Evolutionary conservation across 176 grass and related monocot genomes (phyloP), one percentile per base, ranked within the genome.

Genomic region (Olyra latifolia): DNA sequence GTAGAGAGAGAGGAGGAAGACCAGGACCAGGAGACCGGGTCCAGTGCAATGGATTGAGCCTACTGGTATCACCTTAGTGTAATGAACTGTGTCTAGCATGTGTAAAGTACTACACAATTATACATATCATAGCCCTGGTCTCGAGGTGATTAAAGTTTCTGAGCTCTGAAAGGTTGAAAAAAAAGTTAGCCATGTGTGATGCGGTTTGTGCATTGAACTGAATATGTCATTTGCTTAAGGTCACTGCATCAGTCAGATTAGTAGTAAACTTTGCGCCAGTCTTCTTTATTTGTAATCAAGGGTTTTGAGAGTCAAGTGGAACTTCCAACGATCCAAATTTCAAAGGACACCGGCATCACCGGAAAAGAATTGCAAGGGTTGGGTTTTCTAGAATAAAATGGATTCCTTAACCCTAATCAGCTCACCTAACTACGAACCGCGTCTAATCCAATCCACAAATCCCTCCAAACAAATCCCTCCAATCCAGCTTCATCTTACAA

Each of bases 101-200:
- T 62, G 62, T 54, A 53, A 56, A 80, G 50, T 80, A 0, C 25
- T 83, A 43, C 42, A 1, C 3, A 48, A 61, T 42, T 45, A 1
- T 4, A 62, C 54, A 32, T 48, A 61, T 29, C 20, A 89, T 85
- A 76, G 82, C 63, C 55, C 87, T 64, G 85, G 87, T 70, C 87
- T 85, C 87, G 82, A 89, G 87, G 82, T 41, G 82, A 80, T 70
- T 80, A 84, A 82, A 87, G 78, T 1, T 48, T 70, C 53, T 69
- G 24, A 60, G 43, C 41, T 17, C 73, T 58, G 12, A 83, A 77
- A 76, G 64, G 9, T 53, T 10, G 6, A 5, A 8, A 40, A 25
- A 28, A 45, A 58, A 35, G 50, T n/a, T 42, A 57, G 66, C 12
- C 39, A 71, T 62, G 66, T 47, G 32, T 59, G 3, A 55, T 80